Percentiles rank a stretch among this genome's conserved stretches.
Evolutionary conservation across 108 stramenopile genomes (phyloP).

Genomic region (Mediolabrus comicus): DNA sequence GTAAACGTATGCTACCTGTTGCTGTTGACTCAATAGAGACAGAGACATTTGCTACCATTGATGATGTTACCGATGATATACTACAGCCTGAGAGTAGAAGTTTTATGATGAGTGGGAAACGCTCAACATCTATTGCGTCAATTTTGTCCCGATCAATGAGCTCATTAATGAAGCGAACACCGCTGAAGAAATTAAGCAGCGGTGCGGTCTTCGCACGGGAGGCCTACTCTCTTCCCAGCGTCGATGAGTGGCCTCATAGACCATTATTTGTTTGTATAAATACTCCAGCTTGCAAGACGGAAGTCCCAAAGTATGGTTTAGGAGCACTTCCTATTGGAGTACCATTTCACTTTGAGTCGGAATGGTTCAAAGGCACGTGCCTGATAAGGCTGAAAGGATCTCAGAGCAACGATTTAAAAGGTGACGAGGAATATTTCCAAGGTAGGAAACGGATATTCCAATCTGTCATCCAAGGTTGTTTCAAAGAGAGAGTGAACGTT

Average conservation of each 20-base stretch:
- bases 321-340: slow-evolving; percentile 30
- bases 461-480: slow-evolving; percentile 58
- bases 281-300: slow-evolving; percentile 26
- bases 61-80: background rate
- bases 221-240: slow-evolving; percentile 24
- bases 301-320: slow-evolving; percentile 20
- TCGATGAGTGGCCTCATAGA: slow-evolving; percentile 42
- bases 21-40: background rate
- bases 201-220: slow-evolving; percentile 11
- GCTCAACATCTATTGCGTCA: background rate
- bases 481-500: slow-evolving; percentile 54
- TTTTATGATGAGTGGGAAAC: background rate
- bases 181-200: background rate
- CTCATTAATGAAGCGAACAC: background rate
- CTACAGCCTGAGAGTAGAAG: background rate
- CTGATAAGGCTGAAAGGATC: slow-evolving; percentile 48
- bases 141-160: slow-evolving; percentile 1
- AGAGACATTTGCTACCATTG: background rate
- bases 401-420: slow-evolving; percentile 30
- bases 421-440: slow-evolving; percentile 52
- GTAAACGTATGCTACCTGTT: too few species aligned
- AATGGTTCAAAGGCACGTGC: slow-evolving; percentile 58
- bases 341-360: slow-evolving; percentile 53
- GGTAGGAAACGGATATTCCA: slow-evolving; percentile 60
- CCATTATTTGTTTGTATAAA: slow-evolving; percentile 48